Conservation (phyloP, 75 land plant genomes). For the Pinus tabuliformis region DNA sequence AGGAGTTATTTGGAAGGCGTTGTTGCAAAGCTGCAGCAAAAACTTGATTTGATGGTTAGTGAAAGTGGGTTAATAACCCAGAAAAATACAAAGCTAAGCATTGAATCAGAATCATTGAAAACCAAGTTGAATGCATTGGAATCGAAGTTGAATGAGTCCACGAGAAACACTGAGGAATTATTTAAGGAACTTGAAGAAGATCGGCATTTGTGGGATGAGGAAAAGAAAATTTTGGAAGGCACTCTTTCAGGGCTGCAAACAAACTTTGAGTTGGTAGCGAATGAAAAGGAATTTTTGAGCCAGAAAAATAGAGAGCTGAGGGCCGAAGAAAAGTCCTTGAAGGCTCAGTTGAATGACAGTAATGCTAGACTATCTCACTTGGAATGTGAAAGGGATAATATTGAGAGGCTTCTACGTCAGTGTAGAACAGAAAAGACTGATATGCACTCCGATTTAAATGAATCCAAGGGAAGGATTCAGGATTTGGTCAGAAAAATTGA, state of each 20-base stretch:
- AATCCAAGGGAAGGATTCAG: too few relatives aligned
- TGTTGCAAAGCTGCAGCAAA: neutral
- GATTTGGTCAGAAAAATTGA: too few relatives aligned
- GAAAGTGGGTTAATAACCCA: neutral
- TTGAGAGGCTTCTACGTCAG: too few relatives aligned
- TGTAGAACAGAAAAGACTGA: too few relatives aligned
- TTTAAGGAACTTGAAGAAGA: neutral
- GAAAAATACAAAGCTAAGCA: neutral
- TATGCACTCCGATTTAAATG: too few relatives aligned
- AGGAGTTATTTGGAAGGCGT: neutral
- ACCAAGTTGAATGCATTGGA: neutral
- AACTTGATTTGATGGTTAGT: neutral
- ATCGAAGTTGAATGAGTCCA: neutral
- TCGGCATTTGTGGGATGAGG: neutral
- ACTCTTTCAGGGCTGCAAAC: neutral
- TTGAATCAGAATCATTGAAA: neutral
- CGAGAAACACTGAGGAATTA: neutral
- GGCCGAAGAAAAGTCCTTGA: neutral
- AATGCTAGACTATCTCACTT: neutral
- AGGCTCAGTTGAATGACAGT: neutral
- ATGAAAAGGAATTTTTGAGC: neutral
- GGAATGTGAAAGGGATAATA: too few relatives aligned
- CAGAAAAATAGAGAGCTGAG: neutral
- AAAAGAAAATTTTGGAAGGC: neutral
- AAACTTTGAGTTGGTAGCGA: neutral